Conservation (phyloP, 129 eudicot species). For the Deinandra increscens region DNA sequence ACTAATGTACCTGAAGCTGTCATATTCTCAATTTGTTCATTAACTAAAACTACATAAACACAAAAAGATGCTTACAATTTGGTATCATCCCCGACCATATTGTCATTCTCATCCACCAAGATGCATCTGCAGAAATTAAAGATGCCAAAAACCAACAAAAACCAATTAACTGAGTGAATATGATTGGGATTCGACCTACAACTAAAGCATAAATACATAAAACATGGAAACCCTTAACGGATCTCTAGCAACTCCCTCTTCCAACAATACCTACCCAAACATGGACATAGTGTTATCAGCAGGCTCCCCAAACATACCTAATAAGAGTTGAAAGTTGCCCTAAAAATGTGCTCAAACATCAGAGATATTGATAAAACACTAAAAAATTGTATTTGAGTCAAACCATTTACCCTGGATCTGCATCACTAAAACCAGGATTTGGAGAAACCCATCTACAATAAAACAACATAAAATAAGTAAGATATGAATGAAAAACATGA, state of each 20-base stretch:
- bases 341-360: conserved; percentile 32
- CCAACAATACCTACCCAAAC: too few relatives aligned
- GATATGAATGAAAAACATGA: too few relatives aligned
- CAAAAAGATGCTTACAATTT: conserved; percentile 63
- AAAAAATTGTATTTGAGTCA: too few relatives aligned
- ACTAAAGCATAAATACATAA: too few relatives aligned
- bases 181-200: too few relatives aligned
- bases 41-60: not conserved
- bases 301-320: conserved; percentile 75
- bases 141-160: conserved; percentile 23
- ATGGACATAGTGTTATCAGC: conserved; percentile 50
- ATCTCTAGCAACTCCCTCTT: too few relatives aligned
- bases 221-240: too few relatives aligned
- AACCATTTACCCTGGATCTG: too few relatives aligned
- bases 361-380: not conserved
- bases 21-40: not conserved
- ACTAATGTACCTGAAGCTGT: conserved; percentile 56
- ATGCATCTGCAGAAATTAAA: conserved; percentile 63
- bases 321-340: conserved; percentile 73
- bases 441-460: too few relatives aligned
- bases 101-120: conserved; percentile 84
- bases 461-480: too few relatives aligned
- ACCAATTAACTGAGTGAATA: too few relatives aligned
- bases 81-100: conserved; percentile 77
- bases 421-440: conserved; percentile 61